Evolutionary conservation across 2,329 filamentous ascomycete species (phyloP), one percentile per base, ranked within the genome.

Genomic region (Fonsecaea monophora): DNA sequence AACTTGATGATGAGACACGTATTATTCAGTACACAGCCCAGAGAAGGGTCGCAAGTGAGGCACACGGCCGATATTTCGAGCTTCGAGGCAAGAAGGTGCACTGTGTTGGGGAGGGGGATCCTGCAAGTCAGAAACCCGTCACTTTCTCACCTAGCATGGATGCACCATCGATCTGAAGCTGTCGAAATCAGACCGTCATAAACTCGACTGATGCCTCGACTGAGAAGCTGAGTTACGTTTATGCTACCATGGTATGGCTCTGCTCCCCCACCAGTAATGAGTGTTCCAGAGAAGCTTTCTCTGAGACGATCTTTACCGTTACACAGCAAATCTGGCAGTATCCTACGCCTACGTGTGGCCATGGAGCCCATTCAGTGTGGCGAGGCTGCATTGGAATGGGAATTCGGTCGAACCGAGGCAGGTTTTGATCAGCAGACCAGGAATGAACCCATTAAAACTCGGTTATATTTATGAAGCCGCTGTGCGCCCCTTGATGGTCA

Each of bases 371-470:
- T n/a, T n/a, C 15, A n/a, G 18, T 42, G 15, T n/a, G 45, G 45
- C 45, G 13, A 50, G 45, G 45, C 45, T 50, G 45, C 12, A 9
- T 5, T 25, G 18, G 18, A 2, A 25, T n/a, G 13, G 30, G 6
- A 21, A 12, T 7, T n/a, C 10, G 9, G 40, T 18, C 15, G n/a
- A 45, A 45, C 6, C 40, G n/a, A 18, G 8, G n/a, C 5, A n/a
- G n/a, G 2, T 18, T 18, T 18, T 18, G 40, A 18, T 6, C 15
- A 45, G n/a, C 10, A 21, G 9, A 12, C 21, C 45, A 12, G 25
- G 57, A 60, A 60, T 60, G 21, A 15, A 53, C 58, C 45, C 42
- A 61, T 53, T 15, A 15, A 37, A 48, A 48, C 34, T 38, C 58
- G 58, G 58, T 10, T 4, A 25, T 40, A 35, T 21, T 53, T 53